Evolutionary conservation across 208 protist species (phyloP).

Genomic region (Leishmania amazonensis): DNA sequence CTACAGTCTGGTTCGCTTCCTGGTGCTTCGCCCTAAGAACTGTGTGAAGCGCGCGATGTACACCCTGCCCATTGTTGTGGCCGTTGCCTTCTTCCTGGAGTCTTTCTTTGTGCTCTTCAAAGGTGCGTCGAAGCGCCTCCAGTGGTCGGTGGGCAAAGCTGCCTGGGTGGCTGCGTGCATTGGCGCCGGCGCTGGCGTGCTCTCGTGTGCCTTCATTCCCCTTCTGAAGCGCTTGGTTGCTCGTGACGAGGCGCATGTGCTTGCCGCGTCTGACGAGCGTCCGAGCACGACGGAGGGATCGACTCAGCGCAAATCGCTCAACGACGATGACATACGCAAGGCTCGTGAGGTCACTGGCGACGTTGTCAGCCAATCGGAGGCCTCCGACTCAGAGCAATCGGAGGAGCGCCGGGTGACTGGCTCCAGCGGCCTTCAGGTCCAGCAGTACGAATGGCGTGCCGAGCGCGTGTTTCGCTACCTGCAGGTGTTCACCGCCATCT

Average conservation of each 20-base stretch:
- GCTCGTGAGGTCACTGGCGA: not conserved
- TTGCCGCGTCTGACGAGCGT: constrained; percentile 4
- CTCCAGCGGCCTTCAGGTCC: constrained; percentile 10
- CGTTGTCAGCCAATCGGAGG: constrained; percentile 12
- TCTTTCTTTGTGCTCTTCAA: constrained; percentile 65
- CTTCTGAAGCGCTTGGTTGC: constrained; percentile 33
- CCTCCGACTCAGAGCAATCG: not conserved
- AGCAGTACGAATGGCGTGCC: constrained; percentile 41
- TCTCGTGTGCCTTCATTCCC: constrained; percentile 47
- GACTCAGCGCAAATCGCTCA: not conserved
- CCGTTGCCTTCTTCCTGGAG: constrained; percentile 62
- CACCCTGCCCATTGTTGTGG: constrained; percentile 47
- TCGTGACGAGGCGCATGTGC: constrained; percentile 9
- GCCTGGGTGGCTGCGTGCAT: constrained; percentile 53
- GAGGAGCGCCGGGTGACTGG: constrained; percentile 13
- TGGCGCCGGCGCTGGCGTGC: constrained; percentile 29
- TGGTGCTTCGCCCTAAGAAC: constrained; percentile 43
- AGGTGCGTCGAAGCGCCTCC: constrained; percentile 40
- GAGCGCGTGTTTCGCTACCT: constrained; percentile 77
- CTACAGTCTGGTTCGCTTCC: constrained; percentile 37
- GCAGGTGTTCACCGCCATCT: constrained; percentile 73
- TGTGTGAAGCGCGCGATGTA: constrained; percentile 34
- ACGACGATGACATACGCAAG: constrained; percentile 6
- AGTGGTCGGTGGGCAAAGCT: constrained; percentile 34
- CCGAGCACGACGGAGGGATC: constrained; percentile 1